Evolutionary conservation across 2,329 filamentous ascomycete genomes (phyloP), one percentile per base, ranked within the genome.

Genomic region (Endocalyx cinctus): DNA sequence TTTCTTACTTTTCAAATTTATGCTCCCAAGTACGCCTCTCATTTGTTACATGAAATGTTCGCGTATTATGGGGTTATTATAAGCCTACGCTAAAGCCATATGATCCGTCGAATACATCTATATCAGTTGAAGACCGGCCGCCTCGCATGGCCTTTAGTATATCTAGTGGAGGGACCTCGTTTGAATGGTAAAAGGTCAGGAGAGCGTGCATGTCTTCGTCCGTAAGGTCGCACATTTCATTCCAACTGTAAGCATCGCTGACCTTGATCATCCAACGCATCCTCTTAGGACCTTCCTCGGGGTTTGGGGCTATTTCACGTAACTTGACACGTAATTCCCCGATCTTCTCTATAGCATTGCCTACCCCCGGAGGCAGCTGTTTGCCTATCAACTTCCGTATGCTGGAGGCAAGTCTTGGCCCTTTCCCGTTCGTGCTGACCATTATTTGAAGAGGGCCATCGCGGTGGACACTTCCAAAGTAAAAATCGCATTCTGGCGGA

Each of bases 391-490:
- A 79, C 55, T 83, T 76, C 34, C 90, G 71, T 31, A 98, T 84
- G 29, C 89, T 81, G 47, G 87, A 90, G 8, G 92, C 92, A 43
- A 98, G 66, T 55, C 90, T 82, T 0, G 92, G 92, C 0, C 92
- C 92, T 57, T 95, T 96, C 33, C 92, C 92, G 58, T 97, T 98
- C 22, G 92, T 98, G 66, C 86, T 94, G 49, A 98, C 90, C 92
- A 98, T 98, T 52, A 98, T 83, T 67, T 98, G 92, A 40, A 98
- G 64, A 5, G 92, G 92, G 0, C 92, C 92, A 58, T 98, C 92
- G 31, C 92, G 82, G 63, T 98, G 87, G 25, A 96, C 82, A 57
- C 85, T 92, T 42, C 92, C 92, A 65, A 98, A 98, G 70, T 96
- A 98, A 58, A 98, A 98, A 56, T 98, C 92, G 62, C 92, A 98